These are phyloP conservation scores for Aspergillus intermedius DNA, from an alignment of 2,329 filamentous ascomycete genomes.

Conservation along the genomic window DNA sequence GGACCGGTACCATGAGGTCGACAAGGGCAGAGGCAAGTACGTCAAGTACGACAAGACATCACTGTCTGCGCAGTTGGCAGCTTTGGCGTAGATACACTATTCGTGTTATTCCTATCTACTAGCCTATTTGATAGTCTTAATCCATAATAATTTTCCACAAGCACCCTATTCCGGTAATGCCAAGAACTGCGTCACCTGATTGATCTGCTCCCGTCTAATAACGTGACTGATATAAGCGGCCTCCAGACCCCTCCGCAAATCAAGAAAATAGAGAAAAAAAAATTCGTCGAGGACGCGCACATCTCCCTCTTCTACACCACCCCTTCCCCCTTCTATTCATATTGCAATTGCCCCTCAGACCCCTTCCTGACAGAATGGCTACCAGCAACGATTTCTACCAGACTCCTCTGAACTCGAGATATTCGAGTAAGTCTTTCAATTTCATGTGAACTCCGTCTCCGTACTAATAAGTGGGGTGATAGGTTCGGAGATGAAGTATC, in stretches of 20 bases:
- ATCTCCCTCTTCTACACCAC: slow-evolving; percentile 9
- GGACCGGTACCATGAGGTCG: slow-evolving; percentile 94
- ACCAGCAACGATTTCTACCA: slow-evolving; percentile 52
- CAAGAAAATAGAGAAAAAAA: slow-evolving; percentile 9
- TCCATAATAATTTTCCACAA: slow-evolving; percentile 6
- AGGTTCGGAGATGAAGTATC: slow-evolving; percentile 62
- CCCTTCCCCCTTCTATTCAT: slow-evolving; percentile 16
- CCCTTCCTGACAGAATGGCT: slow-evolving; percentile 26
- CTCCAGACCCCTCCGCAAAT: slow-evolving; percentile 21
- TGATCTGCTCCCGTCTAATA: slow-evolving; percentile 20
- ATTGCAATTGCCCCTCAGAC: slow-evolving; percentile 13
- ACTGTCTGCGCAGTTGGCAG: slow-evolving; percentile 58
- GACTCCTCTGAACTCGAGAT: slow-evolving; percentile 64
- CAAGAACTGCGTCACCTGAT: slow-evolving; percentile 15
- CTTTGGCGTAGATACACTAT: slow-evolving; percentile 5
- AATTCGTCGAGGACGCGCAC: slow-evolving; percentile 21
- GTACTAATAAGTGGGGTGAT: slow-evolving; percentile 2
- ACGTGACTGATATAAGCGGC: slow-evolving; percentile 35
- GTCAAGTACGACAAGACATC: slow-evolving; percentile 91
- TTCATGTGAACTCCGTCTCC: slow-evolving; percentile 5
- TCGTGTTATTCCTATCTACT: not conserved
- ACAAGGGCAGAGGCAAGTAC: slow-evolving; percentile 97
- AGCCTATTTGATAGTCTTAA: not conserved
- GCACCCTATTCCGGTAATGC: slow-evolving; percentile 14
- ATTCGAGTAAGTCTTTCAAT: slow-evolving; percentile 51